Percentiles rank a stretch among this genome's conserved stretches.
These are phyloP conservation scores for Musa balbisiana DNA, from an alignment of 202 grass and related monocot species.

Conservation along the genomic window DNA sequence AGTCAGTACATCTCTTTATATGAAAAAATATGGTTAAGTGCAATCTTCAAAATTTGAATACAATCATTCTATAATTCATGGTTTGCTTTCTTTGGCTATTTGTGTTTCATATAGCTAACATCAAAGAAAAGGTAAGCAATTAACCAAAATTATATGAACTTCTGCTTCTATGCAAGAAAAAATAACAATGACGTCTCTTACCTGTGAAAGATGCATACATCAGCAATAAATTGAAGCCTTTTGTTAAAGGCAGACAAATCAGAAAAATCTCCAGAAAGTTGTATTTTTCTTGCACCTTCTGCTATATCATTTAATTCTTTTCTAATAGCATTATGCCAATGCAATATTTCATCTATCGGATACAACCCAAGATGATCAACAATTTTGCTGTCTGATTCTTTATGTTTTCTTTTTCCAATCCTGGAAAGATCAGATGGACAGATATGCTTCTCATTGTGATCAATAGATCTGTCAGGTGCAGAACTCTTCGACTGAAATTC, in stretches of 20 bases:
- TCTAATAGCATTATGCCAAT: constrained; percentile 85
- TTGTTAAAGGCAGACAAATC: constrained; percentile 55
- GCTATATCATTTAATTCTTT: constrained; percentile 67
- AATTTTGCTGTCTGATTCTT: constrained; percentile 33
- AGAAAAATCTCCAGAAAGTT: constrained; percentile 60
- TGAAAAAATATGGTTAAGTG: not conserved
- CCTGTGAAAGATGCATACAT: constrained; percentile 97
- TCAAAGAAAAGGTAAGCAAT: not conserved
- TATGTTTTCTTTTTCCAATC: constrained; percentile 57
- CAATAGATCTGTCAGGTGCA: constrained; percentile 13
- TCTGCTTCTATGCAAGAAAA: not conserved
- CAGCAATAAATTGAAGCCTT: constrained; percentile 79
- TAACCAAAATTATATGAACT: not conserved
- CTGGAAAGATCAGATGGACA: constrained; percentile 39
- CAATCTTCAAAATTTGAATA: not conserved
- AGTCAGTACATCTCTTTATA: too few species aligned
- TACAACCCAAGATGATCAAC: constrained; percentile 17
- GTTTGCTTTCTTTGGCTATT: not conserved
- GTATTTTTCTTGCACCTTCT: constrained; percentile 65
- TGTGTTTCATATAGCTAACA: not conserved
- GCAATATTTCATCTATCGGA: constrained; percentile 96
- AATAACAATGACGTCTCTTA: constrained; percentile 20
- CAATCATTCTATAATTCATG: not conserved
- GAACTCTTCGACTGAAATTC: constrained; percentile 16
- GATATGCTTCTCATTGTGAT: constrained; percentile 23